Base-by-base conservation (phyloP, 2,329 filamentous ascomycete genomes). In the Penicillium aurantiogriseum region DNA sequence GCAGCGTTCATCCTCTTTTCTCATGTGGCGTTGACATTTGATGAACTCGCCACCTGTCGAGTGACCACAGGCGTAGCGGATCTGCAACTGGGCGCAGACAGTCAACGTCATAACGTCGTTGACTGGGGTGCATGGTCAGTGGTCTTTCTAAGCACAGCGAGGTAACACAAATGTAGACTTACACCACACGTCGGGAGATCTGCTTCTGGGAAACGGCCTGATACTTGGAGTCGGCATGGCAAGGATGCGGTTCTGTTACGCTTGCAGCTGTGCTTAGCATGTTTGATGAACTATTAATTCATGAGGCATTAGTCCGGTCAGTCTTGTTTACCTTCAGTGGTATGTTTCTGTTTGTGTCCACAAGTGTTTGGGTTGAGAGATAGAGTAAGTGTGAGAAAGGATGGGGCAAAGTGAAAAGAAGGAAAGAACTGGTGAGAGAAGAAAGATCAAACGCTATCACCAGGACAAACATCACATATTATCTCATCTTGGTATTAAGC, bases 11-110 rank as follows among this genome's bases (percentile, higher is more conserved):
- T 63, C 61, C 23, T 62, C 61, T 5, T 35, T 38, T 8, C 44
- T 17, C 27, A 62, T 51, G 21, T 63, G 61, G 1, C 53, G 54
- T 8, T 13, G 45, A 29, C 59, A 63, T 40, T 63, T 63, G 36
- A 63, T 47, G 23, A 63, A 63, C 38, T 62, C 59, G n/a, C 61
- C 61, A 2, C 60, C 59, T 6, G 45, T 36, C 10, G 59, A 57
- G 40, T 63, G 61, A 19, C 61, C 59, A 21, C 61, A 63, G 21
- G 40, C 33, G 54, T 63, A 63, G 11, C 60, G 52, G 29, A 62
- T 52, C 43, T 63, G 61, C 1, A 60, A 21, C 42, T 62, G 49
- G 4, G 47, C 54, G 35, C 61, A 62, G n/a, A 31, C 36, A 5
- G 33, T 45, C 25, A 54, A 46, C 3, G 27, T 33, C 15, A 39